Evolutionary conservation across 2,329 filamentous ascomycete genomes (phyloP).

Genomic region (Pyrenochaeta sp.): DNA sequence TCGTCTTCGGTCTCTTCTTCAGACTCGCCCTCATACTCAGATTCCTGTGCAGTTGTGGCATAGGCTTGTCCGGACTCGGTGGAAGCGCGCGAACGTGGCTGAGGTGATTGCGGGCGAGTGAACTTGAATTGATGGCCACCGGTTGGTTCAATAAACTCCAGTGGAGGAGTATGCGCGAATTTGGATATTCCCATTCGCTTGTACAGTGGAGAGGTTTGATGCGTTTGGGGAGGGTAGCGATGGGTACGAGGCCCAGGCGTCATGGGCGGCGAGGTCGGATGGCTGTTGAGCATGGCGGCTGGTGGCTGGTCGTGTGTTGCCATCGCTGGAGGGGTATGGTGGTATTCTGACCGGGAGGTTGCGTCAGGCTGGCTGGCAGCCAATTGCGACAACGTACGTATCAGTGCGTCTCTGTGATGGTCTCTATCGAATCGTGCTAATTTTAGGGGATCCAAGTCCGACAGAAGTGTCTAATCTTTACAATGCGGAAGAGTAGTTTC

Average conservation of each 20-base stretch:
- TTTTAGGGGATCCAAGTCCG: conserved; percentile 45
- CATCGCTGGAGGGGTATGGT: conserved; percentile 36
- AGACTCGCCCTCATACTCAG: conserved; percentile 33
- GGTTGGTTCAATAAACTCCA: conserved; percentile 48
- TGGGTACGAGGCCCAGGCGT: conserved; percentile 40
- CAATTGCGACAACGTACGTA: conserved; percentile 41
- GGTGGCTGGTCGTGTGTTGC: conserved; percentile 40
- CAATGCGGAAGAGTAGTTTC: conserved; percentile 43
- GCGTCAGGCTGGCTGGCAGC: conserved; percentile 38
- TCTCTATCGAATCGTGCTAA: conserved; percentile 19
- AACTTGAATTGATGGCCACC: conserved; percentile 47
- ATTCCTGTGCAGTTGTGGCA: conserved; percentile 42
- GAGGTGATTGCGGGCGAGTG: conserved; percentile 43
- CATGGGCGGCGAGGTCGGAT: conserved; percentile 48
- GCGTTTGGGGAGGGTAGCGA: conserved; percentile 38
- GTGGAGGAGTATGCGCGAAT: conserved; percentile 44
- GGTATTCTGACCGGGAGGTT: conserved; percentile 36
- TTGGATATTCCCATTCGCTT: conserved; percentile 41
- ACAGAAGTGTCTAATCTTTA: conserved; percentile 39
- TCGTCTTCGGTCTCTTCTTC: conserved; percentile 37
- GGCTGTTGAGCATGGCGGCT: conserved; percentile 37
- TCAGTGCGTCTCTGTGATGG: conserved; percentile 37
- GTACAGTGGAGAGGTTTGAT: conserved; percentile 43
- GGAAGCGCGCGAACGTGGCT: conserved; percentile 47
- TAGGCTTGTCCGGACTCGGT: conserved; percentile 45